These are phyloP conservation scores for Toxicodendron radicans DNA, from an alignment of 345 rosid species.

Conservation along the genomic window DNA sequence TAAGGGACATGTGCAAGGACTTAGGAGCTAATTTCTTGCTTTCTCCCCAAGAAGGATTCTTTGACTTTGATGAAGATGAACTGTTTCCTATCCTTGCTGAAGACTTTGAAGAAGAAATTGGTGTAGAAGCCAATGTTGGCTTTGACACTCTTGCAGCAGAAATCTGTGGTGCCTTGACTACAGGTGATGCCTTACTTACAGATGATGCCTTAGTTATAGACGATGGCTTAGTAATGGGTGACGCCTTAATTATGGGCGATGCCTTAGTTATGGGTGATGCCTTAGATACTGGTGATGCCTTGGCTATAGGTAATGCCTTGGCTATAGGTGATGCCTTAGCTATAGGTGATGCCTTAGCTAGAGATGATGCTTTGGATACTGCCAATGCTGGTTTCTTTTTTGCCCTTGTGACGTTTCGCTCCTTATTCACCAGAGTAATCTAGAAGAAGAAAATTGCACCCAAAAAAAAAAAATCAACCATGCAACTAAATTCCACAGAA, in stretches of 20 bases:
- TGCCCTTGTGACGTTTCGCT: slow-evolving; percentile 26
- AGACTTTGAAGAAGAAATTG: slow-evolving; percentile 38
- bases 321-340: not conserved
- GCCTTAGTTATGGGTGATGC: not conserved
- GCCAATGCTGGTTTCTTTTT: slow-evolving; percentile 36
- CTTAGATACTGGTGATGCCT: slow-evolving; percentile 23
- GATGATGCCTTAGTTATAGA: slow-evolving; percentile 6
- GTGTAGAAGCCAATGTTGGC: slow-evolving; percentile 38
- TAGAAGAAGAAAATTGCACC: slow-evolving; percentile 23
- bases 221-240: slow-evolving; percentile 37
- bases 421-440: slow-evolving; percentile 41
- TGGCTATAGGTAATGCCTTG: not conserved
- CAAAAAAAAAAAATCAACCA: slow-evolving; percentile 3
- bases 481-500: slow-evolving; percentile 7
- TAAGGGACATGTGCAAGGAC: slow-evolving; percentile 74
- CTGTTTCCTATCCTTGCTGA: slow-evolving; percentile 36
- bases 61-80: slow-evolving; percentile 39
- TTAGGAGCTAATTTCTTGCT: slow-evolving; percentile 64
- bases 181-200: slow-evolving; percentile 17
- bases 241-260: not conserved
- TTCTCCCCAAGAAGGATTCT: slow-evolving; percentile 30
- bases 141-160: slow-evolving; percentile 56
- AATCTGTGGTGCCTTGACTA: slow-evolving; percentile 39
- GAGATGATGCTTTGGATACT: slow-evolving; percentile 18
- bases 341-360: slow-evolving; percentile 33